Evolutionary conservation across 768 basidiomycete genomes (phyloP), one percentile per base, ranked within the genome.

Genomic region (Pleurotus djamor): DNA sequence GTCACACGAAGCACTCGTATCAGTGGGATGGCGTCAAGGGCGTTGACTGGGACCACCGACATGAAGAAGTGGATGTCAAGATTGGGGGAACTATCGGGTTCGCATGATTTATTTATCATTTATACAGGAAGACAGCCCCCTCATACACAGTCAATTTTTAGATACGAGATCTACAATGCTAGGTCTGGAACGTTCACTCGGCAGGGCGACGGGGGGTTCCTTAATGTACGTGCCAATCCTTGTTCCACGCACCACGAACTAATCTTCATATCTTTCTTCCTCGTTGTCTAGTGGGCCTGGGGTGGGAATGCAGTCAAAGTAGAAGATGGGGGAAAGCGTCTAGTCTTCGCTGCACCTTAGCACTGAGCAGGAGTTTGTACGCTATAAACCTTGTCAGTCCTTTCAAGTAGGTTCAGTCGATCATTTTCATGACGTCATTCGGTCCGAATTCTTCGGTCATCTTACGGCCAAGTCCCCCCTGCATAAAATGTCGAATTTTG

Each of bases 1-100:
- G 56, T 21, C 60, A 61, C 28, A 17, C 57, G 10, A 48, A 45
- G 35, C 60, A 61, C 32, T 21, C 45, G 33, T 33, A 38, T 16
- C n/a, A 48, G 10, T 61, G 35, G 14, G 48, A 33, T 13, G 60
- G 60, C 5, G n/a, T 16, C 14, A 16, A 41, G 16, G 57, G 60
- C 7, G 32, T 48, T 3, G 56, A 61, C 33, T 61, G 56, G 56
- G 56, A 61, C 33, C 60, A 61, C 56, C 47, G 60, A 38, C 60
- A 61, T 48, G 44, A 61, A 16, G 60, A 61, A 54, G 35, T 61
- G 3, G 60, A 61, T 17, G 32, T 61, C 47, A 47, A 61, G 47
- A 35, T 45, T 13, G 44, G 44, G 2, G 60, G 60, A 9, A 61
- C 60, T 9, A 36, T 61, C 14, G 60, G 60, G 60, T 61, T 28